phyloP scores from a whole-genome alignment of 257 asterid genomes.

The Rauvolfia tetraphylla region DNA sequence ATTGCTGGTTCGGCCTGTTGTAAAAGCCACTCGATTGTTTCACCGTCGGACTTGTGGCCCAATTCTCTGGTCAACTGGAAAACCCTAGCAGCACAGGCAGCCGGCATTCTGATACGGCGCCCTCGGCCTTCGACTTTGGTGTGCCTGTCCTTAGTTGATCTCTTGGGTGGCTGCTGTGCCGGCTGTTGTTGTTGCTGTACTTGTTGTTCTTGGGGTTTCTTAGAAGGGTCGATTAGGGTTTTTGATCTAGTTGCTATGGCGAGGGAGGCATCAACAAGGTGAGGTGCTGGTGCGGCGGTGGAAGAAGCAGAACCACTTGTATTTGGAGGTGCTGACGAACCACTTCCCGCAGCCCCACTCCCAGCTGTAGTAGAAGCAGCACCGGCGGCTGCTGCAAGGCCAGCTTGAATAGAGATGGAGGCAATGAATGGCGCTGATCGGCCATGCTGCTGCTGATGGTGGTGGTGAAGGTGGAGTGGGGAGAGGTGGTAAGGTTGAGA shows the following conservation, averaged over 20 bases:
- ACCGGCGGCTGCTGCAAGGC: not conserved
- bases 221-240: slow-evolving; percentile 32
- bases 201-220: slow-evolving; percentile 26
- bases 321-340: slow-evolving; percentile 24
- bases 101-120: slow-evolving; percentile 87
- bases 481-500: slow-evolving; percentile 22
- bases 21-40: slow-evolving; percentile 73
- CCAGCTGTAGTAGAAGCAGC: not conserved
- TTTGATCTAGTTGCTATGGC: slow-evolving; percentile 59
- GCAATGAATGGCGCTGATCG: slow-evolving; percentile 11
- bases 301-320: slow-evolving; percentile 24
- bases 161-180: slow-evolving; percentile 40
- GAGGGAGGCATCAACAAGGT: slow-evolving; percentile 54
- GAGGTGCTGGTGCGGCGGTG: slow-evolving; percentile 20
- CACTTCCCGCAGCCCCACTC: slow-evolving; percentile 1
- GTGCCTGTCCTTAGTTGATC: slow-evolving; percentile 73
- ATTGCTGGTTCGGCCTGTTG: slow-evolving; percentile 84
- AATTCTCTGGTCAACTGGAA: slow-evolving; percentile 67
- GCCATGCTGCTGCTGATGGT: slow-evolving; percentile 23
- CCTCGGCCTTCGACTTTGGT: slow-evolving; percentile 85
- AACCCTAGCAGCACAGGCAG: slow-evolving; percentile 78
- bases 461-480: slow-evolving; percentile 34
- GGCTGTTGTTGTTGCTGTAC: slow-evolving; percentile 41
- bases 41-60: slow-evolving; percentile 76
- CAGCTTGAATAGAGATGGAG: slow-evolving; percentile 26